Conservation (phyloP, 768 basidiomycete species). For the Trametes maxima region DNA sequence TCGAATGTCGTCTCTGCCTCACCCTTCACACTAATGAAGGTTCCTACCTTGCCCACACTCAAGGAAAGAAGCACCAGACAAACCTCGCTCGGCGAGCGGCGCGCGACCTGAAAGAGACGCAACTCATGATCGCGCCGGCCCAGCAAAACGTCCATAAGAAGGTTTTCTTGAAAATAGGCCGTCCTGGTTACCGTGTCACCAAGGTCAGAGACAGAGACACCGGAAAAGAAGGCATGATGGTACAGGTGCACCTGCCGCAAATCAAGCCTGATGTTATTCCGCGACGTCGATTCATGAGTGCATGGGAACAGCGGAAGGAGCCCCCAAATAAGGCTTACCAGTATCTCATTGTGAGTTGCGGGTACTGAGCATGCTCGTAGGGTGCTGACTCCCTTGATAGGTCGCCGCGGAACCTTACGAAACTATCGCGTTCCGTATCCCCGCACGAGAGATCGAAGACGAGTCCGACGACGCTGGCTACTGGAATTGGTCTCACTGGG, state of each 20-base stretch:
- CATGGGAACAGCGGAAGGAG: conserved; percentile 96
- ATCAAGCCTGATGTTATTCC: conserved; percentile 86
- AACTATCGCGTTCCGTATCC: conserved; percentile 98
- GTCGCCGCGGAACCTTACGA: conserved; percentile 99
- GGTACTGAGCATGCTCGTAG: background rate
- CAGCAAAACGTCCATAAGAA: conserved; percentile 85
- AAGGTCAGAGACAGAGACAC: conserved; percentile 93
- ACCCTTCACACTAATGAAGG: conserved; percentile 99
- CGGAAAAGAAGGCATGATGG: conserved; percentile 95
- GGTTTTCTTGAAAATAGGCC: conserved; percentile 95
- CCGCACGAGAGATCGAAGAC: conserved; percentile 95
- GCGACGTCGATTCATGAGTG: conserved; percentile 91
- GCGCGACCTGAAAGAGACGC: conserved; percentile 93
- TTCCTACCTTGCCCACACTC: conserved; percentile 97
- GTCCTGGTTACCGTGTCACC: conserved; percentile 94
- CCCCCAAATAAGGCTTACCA: conserved; percentile 96
- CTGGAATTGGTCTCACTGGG: conserved; percentile 99
- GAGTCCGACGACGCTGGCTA: conserved; percentile 87
- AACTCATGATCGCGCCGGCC: conserved; percentile 84
- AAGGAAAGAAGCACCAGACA: conserved; percentile 99
- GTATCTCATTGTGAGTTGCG: conserved; percentile 84
- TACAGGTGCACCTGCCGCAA: conserved; percentile 94
- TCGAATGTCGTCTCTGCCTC: conserved; percentile 96
- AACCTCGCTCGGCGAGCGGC: conserved; percentile 97
- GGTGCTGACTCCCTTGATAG: conserved; percentile 48